phyloP scores from a whole-genome alignment of 225 moss, liverwort and hornwort genomes.

The Physcomitrellopsis africana region DNA sequence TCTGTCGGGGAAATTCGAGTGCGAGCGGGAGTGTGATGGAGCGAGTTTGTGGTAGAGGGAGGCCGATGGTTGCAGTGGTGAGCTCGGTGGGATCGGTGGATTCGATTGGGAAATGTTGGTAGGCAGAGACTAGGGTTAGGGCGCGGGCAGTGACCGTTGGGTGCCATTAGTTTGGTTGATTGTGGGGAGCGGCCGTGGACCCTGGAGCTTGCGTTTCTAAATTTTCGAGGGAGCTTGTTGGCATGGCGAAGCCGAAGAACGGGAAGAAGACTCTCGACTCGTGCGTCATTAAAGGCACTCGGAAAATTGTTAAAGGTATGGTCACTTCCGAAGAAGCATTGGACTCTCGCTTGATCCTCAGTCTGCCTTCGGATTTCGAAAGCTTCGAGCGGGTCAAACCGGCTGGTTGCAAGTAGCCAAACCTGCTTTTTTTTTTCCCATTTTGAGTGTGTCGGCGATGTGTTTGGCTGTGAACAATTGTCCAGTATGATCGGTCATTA shows the following conservation, averaged over 20 bases:
- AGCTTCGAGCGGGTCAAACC: no score
- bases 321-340: background rate
- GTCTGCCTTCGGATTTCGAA: background rate
- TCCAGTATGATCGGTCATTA: background rate
- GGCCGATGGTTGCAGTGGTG: background rate
- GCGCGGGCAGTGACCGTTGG: conserved; percentile 5
- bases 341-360: background rate
- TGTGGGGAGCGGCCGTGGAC: background rate
- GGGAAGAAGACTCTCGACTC: conserved; percentile 89
- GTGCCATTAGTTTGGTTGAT: background rate
- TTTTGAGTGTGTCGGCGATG: background rate
- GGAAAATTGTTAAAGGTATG: conserved; percentile 78
- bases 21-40: conserved; percentile 10
- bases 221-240: background rate
- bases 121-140: conserved; percentile 24
- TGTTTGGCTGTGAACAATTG: background rate
- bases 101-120: conserved; percentile 17
- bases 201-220: background rate
- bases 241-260: conserved; percentile 82
- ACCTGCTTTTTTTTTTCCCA: no score
- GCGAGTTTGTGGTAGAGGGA: background rate
- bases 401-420: no score
- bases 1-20: background rate
- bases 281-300: conserved; percentile 78
- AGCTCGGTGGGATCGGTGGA: conserved; percentile 1